Evolutionary conservation across 2,329 filamentous ascomycete genomes (phyloP), one percentile per base, ranked within the genome.

Genomic region (Botrytis paeoniae): DNA sequence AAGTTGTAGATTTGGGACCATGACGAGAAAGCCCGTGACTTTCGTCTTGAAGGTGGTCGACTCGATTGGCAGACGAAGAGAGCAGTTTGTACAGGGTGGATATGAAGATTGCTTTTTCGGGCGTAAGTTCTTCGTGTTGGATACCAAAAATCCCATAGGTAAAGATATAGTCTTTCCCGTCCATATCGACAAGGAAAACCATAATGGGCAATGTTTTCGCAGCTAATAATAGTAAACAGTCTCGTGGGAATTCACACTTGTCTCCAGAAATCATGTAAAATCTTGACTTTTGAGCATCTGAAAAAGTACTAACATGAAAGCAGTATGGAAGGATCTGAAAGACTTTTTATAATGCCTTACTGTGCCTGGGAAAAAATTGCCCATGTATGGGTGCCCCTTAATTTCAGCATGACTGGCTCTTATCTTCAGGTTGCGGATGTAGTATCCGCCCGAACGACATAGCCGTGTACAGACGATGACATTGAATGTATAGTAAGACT

Each of bases 111-210:
- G n/a, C 18, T 62, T 76, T 75, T 45, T 72, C 61, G 18, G 63
- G 41, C 18, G 73, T 75, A 32, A 75, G 37, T 35, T 61, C 59
- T 51, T 70, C 63, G 41, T 76, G 71, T 62, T 76, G 75, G 4
- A 76, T 57, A 16, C 75, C 75, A 48, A 76, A 75, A 32, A 76
- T 54, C 1, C 72, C 75, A 60, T 73, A 73, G 20, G 71, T 73
- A 37, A 76, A 73, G 54, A 74, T n/a, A 20, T 74, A 73, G 12
- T 73, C 73, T 10, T 73, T 66, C 16, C 37, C 63, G 43, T 62
- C 37, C 37, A 71, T 61, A 70, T 76, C 74, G 60, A 73, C 29
- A 12, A 76, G 69, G 45, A 73, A 75, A n/a, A 74, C 75, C 75
- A 76, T 75, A 22, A 37, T 75, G 54, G 37, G 75, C n/a, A n/a